Percentiles rank a stretch among this genome's conserved stretches.
These are phyloP conservation scores for Uronychia binucleata DNA, from an alignment of 73 alveolate genomes.

Conservation along the genomic window DNA sequence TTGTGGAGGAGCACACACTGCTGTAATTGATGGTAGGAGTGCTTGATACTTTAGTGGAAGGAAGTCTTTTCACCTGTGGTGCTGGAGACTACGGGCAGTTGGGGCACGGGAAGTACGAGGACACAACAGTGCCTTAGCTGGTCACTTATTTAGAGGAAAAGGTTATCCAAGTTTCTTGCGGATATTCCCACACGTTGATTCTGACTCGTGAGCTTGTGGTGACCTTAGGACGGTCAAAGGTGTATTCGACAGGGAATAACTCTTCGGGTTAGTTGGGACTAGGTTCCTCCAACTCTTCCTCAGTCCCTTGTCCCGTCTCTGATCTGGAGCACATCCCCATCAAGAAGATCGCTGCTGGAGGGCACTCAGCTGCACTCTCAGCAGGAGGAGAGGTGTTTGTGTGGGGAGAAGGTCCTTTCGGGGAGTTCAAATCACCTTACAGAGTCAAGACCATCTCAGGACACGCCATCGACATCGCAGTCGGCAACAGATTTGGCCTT, in stretches of 20 bases:
- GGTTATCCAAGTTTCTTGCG: neutral
- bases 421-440: slow-evolving; percentile 23
- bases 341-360: slow-evolving; percentile 9
- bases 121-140: neutral
- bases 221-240: neutral
- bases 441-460: neutral
- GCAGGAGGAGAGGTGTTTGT: slow-evolving; percentile 20
- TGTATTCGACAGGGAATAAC: slow-evolving; percentile 27
- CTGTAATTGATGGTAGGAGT: slow-evolving; percentile 15
- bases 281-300: neutral
- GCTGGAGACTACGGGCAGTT: slow-evolving; percentile 21
- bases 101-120: slow-evolving; percentile 23
- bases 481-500: slow-evolving; percentile 2
- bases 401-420: slow-evolving; percentile 41
- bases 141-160: neutral
- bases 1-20: slow-evolving; percentile 19
- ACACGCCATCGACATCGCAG: neutral
- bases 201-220: neutral
- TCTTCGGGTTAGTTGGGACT: slow-evolving; percentile 19
- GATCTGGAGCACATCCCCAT: neutral
- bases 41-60: neutral
- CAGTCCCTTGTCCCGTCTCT: neutral
- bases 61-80: slow-evolving; percentile 9
- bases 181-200: neutral
- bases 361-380: slow-evolving; percentile 25